Evolutionary conservation across 768 basidiomycete species (phyloP), one percentile per base, ranked within the genome.

Genomic region (Peribolospora kevripleyi): DNA sequence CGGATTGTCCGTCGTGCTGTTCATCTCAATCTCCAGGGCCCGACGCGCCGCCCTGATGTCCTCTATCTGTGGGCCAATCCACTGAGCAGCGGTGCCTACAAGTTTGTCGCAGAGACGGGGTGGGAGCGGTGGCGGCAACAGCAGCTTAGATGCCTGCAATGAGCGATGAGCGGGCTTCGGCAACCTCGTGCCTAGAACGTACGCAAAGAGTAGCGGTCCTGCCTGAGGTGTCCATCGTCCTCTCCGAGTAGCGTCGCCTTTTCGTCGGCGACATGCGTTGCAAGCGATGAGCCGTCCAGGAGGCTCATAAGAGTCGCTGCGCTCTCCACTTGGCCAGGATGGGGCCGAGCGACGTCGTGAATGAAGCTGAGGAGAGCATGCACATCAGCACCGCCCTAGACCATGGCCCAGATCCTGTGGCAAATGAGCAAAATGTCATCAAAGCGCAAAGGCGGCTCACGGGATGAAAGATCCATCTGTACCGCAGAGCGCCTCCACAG

Each of bases 1-100:
- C 1, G 85, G 85, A 64, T 88, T 88, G 64, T 88, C 85, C 4
- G 85, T 88, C 25, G 85, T 86, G 40, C 82, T 82, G 65, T 87
- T 87, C 68, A 81, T 77, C 65, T 88, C 85, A 40, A 74, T 72
- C 3, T 77, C 76, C 42, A 88, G 70, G 3, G 77, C 75, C 42
- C 74, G 73, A 53, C 77, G 67, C 3, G 85, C 74, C 9, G 73
- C 69, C 3, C 83, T 69, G 50, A 88, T 72, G 60, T 85, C 83
- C 65, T 85, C 82, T 37, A 86, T 71, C 62, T 84, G 82, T 8
- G 85, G 85, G 9, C 85, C 85, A 49, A 88, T 70, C 70, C 82
- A 88, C 66, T 88, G 84, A 3, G 83, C 78, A 0, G 82, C 72
- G 0, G 82, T 84, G 50, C 82, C 74, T 42, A 83, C 25, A 25